These are phyloP conservation scores for Suillus occidentalis DNA, from an alignment of 768 basidiomycete genomes.

Conservation along the genomic window DNA sequence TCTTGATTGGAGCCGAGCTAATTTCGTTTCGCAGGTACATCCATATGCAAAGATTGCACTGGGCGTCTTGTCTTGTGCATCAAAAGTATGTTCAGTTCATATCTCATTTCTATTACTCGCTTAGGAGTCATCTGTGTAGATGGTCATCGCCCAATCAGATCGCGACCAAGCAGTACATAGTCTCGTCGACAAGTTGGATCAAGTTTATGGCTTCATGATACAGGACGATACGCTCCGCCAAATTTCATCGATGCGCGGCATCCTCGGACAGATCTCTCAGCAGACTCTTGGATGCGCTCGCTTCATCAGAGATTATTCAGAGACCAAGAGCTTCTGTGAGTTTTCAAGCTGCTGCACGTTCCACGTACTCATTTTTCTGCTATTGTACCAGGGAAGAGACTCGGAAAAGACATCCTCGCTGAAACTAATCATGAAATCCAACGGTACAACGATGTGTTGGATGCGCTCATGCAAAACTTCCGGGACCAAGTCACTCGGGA, in stretches of 20 bases:
- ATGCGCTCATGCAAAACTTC: constrained; percentile 2
- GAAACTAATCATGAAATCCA: neutral
- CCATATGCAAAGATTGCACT: constrained; percentile 6
- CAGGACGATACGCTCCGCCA: neutral
- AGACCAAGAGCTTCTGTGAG: constrained; percentile 10
- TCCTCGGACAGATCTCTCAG: constrained; percentile 5
- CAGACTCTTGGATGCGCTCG: constrained; percentile 6
- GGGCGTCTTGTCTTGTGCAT: neutral
- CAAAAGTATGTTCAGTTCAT: neutral
- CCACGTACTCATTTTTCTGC: neutral
- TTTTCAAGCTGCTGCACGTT: neutral
- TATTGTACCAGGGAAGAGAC: neutral
- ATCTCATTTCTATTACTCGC: no score
- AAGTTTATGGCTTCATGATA: constrained; percentile 7
- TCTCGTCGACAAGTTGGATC: constrained; percentile 5
- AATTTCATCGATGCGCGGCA: neutral
- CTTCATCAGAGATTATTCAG: constrained; percentile 10
- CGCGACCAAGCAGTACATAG: neutral
- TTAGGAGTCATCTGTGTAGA: neutral
- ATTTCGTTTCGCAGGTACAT: neutral
- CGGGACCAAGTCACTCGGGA: neutral
- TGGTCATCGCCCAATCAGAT: neutral
- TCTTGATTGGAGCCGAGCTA: neutral
- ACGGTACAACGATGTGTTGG: neutral
- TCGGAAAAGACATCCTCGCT: neutral